Conservation (phyloP, 2,329 filamentous ascomycete genomes). For the Fusarium dlaminii region DNA sequence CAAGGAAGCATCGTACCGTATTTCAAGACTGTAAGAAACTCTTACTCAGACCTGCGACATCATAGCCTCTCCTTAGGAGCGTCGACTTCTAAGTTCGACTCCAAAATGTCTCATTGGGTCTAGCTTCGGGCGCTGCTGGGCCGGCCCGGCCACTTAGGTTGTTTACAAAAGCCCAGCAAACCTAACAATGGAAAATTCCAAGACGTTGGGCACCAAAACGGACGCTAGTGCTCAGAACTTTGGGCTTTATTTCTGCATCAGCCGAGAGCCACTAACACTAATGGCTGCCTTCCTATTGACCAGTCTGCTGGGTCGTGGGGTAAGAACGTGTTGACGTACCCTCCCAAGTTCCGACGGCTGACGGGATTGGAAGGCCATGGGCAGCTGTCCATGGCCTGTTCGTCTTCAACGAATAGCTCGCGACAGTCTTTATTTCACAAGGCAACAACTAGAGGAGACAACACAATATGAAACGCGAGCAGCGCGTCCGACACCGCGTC, state of each 20-base stretch:
- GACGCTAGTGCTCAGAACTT: slow-evolving; percentile 38
- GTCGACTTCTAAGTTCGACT: slow-evolving; percentile 16
- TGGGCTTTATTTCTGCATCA: slow-evolving; percentile 38
- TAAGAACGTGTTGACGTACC: slow-evolving; percentile 27
- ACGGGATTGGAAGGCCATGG: slow-evolving; percentile 6
- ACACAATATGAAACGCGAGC: slow-evolving; percentile 26
- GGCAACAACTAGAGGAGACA: slow-evolving; percentile 14
- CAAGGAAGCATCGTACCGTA: neutral
- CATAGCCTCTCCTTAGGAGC: slow-evolving; percentile 12
- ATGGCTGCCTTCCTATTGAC: slow-evolving; percentile 43
- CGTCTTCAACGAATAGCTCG: slow-evolving; percentile 13
- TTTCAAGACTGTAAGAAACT: slow-evolving; percentile 4
- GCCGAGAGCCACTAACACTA: slow-evolving; percentile 36
- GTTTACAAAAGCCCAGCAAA: slow-evolving; percentile 20
- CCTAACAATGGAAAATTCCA: slow-evolving; percentile 25
- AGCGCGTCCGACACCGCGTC: slow-evolving; percentile 17
- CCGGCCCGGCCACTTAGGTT: slow-evolving; percentile 40
- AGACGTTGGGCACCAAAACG: slow-evolving; percentile 44
- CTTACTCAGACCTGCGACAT: slow-evolving; percentile 17
- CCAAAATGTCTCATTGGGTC: slow-evolving; percentile 29
- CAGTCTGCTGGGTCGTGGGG: slow-evolving; percentile 34
- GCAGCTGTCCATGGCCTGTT: slow-evolving; percentile 1
- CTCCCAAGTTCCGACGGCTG: slow-evolving; percentile 15
- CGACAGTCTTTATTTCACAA: slow-evolving; percentile 5
- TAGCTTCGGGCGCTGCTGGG: slow-evolving; percentile 39